Conservation (phyloP, 225 moss, liverwort and hornwort genomes). For the Polytrichum formosum region DNA sequence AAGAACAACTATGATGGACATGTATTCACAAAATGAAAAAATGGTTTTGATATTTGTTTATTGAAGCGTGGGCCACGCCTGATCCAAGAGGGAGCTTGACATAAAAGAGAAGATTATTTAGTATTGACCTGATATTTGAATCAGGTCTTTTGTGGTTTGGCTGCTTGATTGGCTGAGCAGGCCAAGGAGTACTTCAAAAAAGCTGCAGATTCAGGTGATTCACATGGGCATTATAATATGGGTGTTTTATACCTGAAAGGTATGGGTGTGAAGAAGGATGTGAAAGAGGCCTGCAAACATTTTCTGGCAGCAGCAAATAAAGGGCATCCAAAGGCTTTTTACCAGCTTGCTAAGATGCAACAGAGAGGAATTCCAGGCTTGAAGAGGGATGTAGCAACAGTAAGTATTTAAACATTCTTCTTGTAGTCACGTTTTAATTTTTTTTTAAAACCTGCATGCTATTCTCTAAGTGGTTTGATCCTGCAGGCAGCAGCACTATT, state of each 20-base stretch:
- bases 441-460: too few relatives aligned
- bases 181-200: constrained; percentile 85
- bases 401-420: constrained; percentile 23
- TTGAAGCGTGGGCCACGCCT: too few relatives aligned
- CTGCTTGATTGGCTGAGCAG: constrained; percentile 27
- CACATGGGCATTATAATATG: constrained; percentile 89
- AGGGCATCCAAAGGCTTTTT: constrained; percentile 77
- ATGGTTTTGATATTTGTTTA: too few relatives aligned
- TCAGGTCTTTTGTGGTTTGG: too few relatives aligned
- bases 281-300: constrained; percentile 62
- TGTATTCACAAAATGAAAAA: too few relatives aligned
- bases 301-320: constrained; percentile 59
- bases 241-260: constrained; percentile 89
- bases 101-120: too few relatives aligned
- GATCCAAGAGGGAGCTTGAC: too few relatives aligned
- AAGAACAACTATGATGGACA: too few relatives aligned
- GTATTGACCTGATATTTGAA: too few relatives aligned
- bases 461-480: background rate
- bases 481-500: constrained; percentile 75
- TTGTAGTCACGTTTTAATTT: too few relatives aligned
- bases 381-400: constrained; percentile 65
- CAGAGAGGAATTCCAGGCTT: constrained; percentile 81
- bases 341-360: constrained; percentile 89
- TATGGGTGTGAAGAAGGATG: constrained; percentile 59
- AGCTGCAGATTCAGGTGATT: constrained; percentile 82